Evolutionary conservation across 176 grass and related monocot species (phyloP), one percentile per base, ranked within the genome.

Genomic region (Urochloa ruziziensis): DNA sequence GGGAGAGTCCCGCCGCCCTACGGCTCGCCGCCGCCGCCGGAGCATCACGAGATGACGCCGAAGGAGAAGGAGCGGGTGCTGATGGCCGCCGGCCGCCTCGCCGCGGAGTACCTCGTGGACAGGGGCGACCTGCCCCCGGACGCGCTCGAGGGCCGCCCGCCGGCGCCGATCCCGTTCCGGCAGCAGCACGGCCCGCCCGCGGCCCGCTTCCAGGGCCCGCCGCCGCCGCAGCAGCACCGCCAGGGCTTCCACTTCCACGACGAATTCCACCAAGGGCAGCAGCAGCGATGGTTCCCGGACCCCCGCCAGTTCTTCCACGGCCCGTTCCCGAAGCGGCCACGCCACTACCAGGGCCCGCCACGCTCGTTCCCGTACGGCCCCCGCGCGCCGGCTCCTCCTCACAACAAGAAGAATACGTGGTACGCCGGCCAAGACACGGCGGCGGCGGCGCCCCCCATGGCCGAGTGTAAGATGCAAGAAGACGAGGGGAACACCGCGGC

Each of bases 31-130:
- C 2, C 37, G 39, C 30, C 35, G 53, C 59, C 60, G 2, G 32
- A 19, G 48, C 1, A 19, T 27, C 46, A 65, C 25, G 33, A 65
- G 52, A 59, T 64, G 80, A 64, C 80, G 3, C 56, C 43, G 15
- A 39, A 23, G 2, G 11, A 69, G 71, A 60, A 33, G 79, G 30
- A 87, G 5, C 51, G 11, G 0, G 13, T 61, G 1, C 30, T 82
- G 10, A 23, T 82, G 51, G 71, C 62, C 0, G 62, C 62, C 79
- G 71, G 71, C n/a, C 85, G 62, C 85, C 62, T 87, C 71, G 71
- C 79, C 62, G 71, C 62, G 13, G 86, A 82, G 62, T 25, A 62
- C 86, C 72, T 77, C 23, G 72, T 77, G 63, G 12, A 4, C 18
- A 69, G 7, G 18, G 86, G 86, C 53, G 79, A 82, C 2, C 62